phyloP scores from a whole-genome alignment of 345 rosid genomes.

The Raphanus sativus region DNA sequence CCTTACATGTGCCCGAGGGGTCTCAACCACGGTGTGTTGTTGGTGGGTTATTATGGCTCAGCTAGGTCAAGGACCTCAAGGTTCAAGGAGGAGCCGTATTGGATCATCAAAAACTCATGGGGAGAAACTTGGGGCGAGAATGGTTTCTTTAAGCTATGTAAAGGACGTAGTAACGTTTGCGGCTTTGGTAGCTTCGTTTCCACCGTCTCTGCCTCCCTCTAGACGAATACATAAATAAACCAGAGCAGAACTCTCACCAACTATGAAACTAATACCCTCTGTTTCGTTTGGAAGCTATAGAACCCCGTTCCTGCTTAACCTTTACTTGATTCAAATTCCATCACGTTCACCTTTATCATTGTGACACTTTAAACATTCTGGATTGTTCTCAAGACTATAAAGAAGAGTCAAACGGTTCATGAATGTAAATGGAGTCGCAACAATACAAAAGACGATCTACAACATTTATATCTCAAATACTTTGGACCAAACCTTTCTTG shows the following conservation, averaged over 20 bases:
- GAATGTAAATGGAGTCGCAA: not conserved
- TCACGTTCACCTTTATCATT: not conserved
- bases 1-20: conserved; percentile 73
- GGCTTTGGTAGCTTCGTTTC: conserved; percentile 89
- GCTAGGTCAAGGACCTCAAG: conserved; percentile 75
- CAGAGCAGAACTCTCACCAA: no score
- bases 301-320: not conserved
- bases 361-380: no score
- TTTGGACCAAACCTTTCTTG: not conserved
- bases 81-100: conserved; percentile 74
- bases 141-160: conserved; percentile 76
- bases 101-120: conserved; percentile 95
- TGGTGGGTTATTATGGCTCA: conserved; percentile 85
- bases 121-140: conserved; percentile 84
- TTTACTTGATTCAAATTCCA: not conserved
- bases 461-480: not conserved
- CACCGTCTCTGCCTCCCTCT: conserved; percentile 58
- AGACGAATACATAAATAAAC: no score
- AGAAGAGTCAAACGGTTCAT: not conserved
- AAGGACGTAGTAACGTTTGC: conserved; percentile 73
- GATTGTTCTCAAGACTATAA: no score
- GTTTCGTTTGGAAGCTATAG: not conserved
- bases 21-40: conserved; percentile 73
- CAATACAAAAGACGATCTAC: not conserved
- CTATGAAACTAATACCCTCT: not conserved